Evolutionary conservation across 257 asterid species (phyloP).

Genomic region (Solanum verrucosum): DNA sequence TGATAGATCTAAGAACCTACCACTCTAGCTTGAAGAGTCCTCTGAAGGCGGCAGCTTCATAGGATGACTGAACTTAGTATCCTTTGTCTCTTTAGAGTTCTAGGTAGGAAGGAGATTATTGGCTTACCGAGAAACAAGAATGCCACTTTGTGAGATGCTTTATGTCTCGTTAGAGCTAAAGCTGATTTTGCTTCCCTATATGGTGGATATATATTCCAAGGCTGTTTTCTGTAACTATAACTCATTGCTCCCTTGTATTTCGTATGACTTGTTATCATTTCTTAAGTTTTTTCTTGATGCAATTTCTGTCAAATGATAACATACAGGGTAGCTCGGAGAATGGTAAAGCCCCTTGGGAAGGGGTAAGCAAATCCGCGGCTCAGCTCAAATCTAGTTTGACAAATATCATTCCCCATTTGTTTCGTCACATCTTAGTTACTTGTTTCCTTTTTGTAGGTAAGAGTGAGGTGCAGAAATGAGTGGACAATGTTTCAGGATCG

Average conservation of each 20-base stretch:
- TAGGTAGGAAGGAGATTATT: neutral
- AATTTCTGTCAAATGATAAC: neutral
- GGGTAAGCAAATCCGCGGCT: slow-evolving; percentile 1
- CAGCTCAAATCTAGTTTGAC: neutral
- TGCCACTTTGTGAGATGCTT: neutral
- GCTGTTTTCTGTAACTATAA: neutral
- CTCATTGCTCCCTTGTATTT: neutral
- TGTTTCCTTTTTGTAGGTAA: slow-evolving; percentile 2
- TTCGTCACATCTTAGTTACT: neutral
- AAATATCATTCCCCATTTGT: neutral
- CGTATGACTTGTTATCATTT: neutral
- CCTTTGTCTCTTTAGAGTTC: neutral
- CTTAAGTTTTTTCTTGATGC: neutral
- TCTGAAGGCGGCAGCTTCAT: neutral
- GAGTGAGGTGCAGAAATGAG: slow-evolving; percentile 17
- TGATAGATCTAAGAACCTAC: neutral
- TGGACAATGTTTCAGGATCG: slow-evolving; percentile 24
- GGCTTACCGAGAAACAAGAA: neutral
- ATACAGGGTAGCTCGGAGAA: slow-evolving; percentile 6
- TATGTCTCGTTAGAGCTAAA: neutral
- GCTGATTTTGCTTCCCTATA: neutral
- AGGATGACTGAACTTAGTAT: neutral
- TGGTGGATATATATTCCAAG: neutral
- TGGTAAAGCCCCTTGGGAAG: slow-evolving; percentile 19
- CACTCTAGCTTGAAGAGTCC: neutral